Evolutionary conservation across 2,329 filamentous ascomycete genomes (phyloP).

Genomic region (Penicillium nordicum): DNA sequence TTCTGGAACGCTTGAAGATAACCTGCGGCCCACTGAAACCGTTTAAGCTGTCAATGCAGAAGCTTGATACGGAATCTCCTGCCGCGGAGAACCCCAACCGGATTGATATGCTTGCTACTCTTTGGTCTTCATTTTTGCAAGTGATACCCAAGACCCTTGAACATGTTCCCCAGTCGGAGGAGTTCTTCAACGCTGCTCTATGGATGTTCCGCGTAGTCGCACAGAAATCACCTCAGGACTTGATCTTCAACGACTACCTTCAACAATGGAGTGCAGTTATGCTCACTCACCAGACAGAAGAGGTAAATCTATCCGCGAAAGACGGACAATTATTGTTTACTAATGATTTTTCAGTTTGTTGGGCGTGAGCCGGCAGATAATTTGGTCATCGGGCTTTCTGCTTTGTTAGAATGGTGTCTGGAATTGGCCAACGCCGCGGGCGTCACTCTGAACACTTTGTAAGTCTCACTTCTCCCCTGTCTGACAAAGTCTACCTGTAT

Average conservation of each 20-base stretch:
- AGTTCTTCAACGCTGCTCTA: conserved; percentile 47
- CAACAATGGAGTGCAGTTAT: conserved; percentile 44
- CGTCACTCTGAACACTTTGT: conserved; percentile 36
- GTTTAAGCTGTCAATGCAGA: conserved; percentile 27
- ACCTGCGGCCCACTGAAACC: conserved; percentile 34
- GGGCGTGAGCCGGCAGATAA: conserved; percentile 45
- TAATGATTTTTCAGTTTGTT: conserved; percentile 39
- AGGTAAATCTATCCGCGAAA: conserved; percentile 29
- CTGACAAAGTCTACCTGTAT: background rate
- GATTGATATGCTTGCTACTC: conserved; percentile 41
- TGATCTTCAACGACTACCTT: conserved; percentile 42
- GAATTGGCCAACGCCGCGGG: conserved; percentile 37
- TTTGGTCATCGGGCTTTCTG: conserved; percentile 43
- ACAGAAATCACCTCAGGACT: conserved; percentile 36
- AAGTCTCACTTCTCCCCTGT: conserved; percentile 4
- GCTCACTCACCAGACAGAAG: conserved; percentile 42
- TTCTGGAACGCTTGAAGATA: conserved; percentile 39
- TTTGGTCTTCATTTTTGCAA: conserved; percentile 45
- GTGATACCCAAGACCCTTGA: conserved; percentile 40
- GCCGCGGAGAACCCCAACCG: conserved; percentile 28
- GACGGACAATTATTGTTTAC: background rate
- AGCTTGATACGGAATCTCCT: conserved; percentile 15
- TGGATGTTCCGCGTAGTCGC: conserved; percentile 43
- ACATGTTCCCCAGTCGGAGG: conserved; percentile 39
- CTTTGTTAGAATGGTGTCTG: conserved; percentile 43